A percentile compares a stretch with the other conserved stretches of the same genome.
These are phyloP conservation scores for Talaromyces piceae DNA, from an alignment of 2,329 filamentous ascomycete species.

Conservation along the genomic window DNA sequence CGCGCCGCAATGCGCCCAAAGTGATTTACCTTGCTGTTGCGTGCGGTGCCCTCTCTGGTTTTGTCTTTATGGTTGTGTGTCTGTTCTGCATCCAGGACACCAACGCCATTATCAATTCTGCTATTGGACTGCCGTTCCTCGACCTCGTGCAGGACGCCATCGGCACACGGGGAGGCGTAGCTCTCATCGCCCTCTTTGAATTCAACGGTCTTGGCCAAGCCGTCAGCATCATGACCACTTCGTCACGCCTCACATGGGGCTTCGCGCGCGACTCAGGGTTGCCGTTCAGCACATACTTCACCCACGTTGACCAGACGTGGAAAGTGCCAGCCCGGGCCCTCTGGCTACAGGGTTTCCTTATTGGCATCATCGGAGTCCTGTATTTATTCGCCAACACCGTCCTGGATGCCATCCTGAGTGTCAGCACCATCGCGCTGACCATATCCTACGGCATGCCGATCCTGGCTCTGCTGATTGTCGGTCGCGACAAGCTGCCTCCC, in stretches of 20 bases:
- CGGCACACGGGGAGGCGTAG: conserved; percentile 42
- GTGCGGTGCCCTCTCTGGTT: conserved; percentile 47
- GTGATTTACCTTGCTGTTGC: conserved; percentile 44
- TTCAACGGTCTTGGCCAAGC: conserved; percentile 45
- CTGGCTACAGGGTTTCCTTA: conserved; percentile 45
- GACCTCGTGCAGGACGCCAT: conserved; percentile 50
- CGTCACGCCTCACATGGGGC: conserved; percentile 51
- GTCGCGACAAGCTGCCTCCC: conserved; percentile 46
- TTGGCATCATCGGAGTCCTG: conserved; percentile 46
- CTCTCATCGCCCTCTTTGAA: conserved; percentile 44
- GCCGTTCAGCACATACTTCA: conserved; percentile 32
- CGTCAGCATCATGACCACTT: conserved; percentile 47
- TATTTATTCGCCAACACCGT: conserved; percentile 50
- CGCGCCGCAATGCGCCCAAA: conserved; percentile 44
- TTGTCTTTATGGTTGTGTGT: conserved; percentile 50
- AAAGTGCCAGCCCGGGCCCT: conserved; percentile 47
- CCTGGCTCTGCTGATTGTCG: conserved; percentile 40
- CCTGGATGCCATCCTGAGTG: conserved; percentile 47
- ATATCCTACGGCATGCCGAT: conserved; percentile 49
- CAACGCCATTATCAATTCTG: conserved; percentile 35
- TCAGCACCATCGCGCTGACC: conserved; percentile 51
- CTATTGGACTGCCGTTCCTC: conserved; percentile 52
- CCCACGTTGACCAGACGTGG: conserved; percentile 42
- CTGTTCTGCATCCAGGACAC: conserved; percentile 49
- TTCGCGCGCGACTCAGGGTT: conserved; percentile 41